Base-by-base conservation (phyloP, 1,284 basidiomycete species). In the Ceratobasidium sp. region DNA sequence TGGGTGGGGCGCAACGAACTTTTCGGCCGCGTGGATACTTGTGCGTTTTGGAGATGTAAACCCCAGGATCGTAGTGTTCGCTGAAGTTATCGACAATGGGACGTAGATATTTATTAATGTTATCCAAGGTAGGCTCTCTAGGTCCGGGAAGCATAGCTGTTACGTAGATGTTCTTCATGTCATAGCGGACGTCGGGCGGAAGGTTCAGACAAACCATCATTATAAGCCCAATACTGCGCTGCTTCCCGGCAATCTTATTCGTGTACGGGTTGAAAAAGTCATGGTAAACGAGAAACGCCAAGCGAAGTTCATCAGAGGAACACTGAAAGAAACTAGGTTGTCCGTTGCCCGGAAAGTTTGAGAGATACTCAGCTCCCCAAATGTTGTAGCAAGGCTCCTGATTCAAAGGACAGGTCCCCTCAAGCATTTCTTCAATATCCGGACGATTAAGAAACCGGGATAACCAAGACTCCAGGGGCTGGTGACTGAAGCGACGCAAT, bases 201-300 rank as follows among this genome's bases (percentile, higher is more conserved):
- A 83, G 78, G 73, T 82, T 83, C 18, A 81, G 73, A 58, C 81
- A 82, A 0, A 79, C 76, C 71, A 85, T 74, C 0, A 75, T 77
- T 0, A 84, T 80, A 0, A 77, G 75, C 0, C 82, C 81, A 36
- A 80, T 66, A 3, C 80, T 81, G 0, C 72, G 70, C 4, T 76
- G 76, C 53, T 80, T 80, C 2, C 81, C 79, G 16, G 78, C 73
- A 21, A 51, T 63, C 54, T 79, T 81, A 60, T 79, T 81, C 0
- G 73, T 61, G 0, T 75, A 75, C 0, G 82, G 81, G 70, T 83
- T 83, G 76, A 84, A 84, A 64, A 78, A 81, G 66, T 84, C 80
- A 3, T 82, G 59, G 40, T 74, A 77, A 0, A 84, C 75, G 25
- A 75, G 75, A 64, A 81, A 81, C 30, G 75, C 33, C 63, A 79